phyloP scores from a whole-genome alignment of 768 basidiomycete genomes.

The Stropharia rugosoannulata region DNA sequence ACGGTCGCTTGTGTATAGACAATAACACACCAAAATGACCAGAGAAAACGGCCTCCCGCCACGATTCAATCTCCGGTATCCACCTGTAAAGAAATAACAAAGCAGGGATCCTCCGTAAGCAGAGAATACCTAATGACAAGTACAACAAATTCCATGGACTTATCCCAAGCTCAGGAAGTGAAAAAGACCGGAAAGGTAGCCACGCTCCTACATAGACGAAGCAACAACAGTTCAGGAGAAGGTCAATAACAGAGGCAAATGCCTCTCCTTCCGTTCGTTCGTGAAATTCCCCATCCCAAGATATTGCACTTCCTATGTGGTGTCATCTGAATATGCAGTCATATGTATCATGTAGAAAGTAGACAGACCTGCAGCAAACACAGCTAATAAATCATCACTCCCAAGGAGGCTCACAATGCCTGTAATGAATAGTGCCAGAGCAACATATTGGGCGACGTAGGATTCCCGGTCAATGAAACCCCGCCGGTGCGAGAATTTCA shows the following conservation, averaged over 20 bases:
- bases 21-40: constrained; percentile 81
- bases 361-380: constrained; percentile 73
- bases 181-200: constrained; percentile 66
- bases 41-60: constrained; percentile 86
- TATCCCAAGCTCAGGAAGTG: constrained; percentile 55
- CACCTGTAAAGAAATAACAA: constrained; percentile 76
- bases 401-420: constrained; percentile 83
- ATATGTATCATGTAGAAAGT: not conserved
- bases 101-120: constrained; percentile 78
- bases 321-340: constrained; percentile 12
- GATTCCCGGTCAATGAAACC: constrained; percentile 54
- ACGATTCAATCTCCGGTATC: constrained; percentile 83
- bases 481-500: constrained; percentile 45
- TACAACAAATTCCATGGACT: constrained; percentile 69
- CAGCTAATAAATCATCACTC: constrained; percentile 85
- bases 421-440: constrained; percentile 68
- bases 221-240: constrained; percentile 78
- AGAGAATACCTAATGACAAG: constrained; percentile 65
- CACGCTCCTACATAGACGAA: constrained; percentile 91
- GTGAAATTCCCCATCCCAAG: constrained; percentile 89
- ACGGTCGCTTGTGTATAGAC: not conserved
- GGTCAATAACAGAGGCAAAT: constrained; percentile 89
- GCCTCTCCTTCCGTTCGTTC: constrained; percentile 78
- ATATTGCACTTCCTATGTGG: constrained; percentile 73
- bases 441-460: constrained; percentile 82